Evolutionary conservation across 306 rosid species (phyloP), one percentile per base, ranked within the genome.

Genomic region (Castanospermum australe): DNA sequence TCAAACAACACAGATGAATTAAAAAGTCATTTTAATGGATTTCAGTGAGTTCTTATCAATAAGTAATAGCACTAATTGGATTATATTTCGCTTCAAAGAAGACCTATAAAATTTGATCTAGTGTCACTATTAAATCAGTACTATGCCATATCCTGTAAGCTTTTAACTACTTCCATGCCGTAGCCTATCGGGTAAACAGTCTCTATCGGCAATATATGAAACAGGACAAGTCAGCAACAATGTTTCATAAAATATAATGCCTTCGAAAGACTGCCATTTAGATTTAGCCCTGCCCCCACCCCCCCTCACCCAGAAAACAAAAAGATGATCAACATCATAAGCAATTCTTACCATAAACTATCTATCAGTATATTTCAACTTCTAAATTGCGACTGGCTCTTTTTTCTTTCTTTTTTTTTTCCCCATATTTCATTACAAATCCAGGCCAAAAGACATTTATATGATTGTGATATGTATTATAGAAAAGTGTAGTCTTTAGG

Each of bases 51-150:
- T 21, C 22, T 41, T 77, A 54, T 35, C 22, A 25, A 44, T 48
- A 22, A 15, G 59, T 65, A 63, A 73, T 67, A 51, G 45, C 20
- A 30, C 81, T 59, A 42, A 45, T 63, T 62, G 55, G 28, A 78
- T 50, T n/a, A n/a, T n/a, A n/a, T n/a, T n/a, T 14, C 60, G 4
- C 57, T 14, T 35, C 32, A 18, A 48, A 65, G 18, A 61, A 17
- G 4, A 76, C 54, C 55, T 47, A 38, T 65, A 50, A 13, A 45
- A 13, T 30, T 45, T 36, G 8, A 76, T 64, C 1, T 28, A 35
- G 18, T 8, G n/a, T 1, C 73, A 50, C 17, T 50, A 25, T 11
- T 75, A 50, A 33, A 47, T 47, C 38, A 30, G 20, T 21, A 44
- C 0, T 54, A 20, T 18, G 48, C 15, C 76, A 61, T 42, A 22